Percentiles rank a stretch among this genome's conserved stretches.
These are phyloP conservation scores for Chrysopogon serrulatus DNA, from an alignment of 176 grass and related monocot species.

Conservation along the genomic window DNA sequence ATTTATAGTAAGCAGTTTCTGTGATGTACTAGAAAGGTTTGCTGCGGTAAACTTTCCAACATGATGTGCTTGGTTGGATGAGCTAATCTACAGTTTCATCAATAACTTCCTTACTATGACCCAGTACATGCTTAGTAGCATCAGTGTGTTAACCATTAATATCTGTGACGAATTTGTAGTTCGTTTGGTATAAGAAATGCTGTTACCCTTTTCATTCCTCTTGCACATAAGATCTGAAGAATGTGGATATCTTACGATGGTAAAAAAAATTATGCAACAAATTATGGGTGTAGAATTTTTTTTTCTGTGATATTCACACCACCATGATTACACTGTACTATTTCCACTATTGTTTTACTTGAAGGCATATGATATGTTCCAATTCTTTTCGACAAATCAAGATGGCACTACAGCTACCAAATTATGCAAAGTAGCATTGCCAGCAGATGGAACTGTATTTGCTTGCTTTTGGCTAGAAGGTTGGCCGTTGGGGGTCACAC, in stretches of 20 bases:
- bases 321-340: constrained; percentile 10
- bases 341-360: constrained; percentile 5
- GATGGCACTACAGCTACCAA: not conserved
- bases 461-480: not conserved
- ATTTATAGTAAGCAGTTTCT: not conserved
- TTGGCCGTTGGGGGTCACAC: not conserved
- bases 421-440: not conserved
- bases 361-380: not conserved
- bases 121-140: not conserved
- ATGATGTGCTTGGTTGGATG: not conserved
- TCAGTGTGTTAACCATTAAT: not conserved
- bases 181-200: not conserved
- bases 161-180: not conserved
- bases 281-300: not conserved
- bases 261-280: not conserved
- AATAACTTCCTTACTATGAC: not conserved
- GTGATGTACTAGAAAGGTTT: not conserved
- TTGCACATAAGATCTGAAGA: constrained; percentile 12
- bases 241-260: not conserved
- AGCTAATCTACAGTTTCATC: not conserved
- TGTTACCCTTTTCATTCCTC: not conserved
- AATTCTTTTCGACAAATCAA: not conserved
- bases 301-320: not conserved
- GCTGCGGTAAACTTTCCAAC: not conserved
- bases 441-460: not conserved